Evolutionary conservation across 2,329 filamentous ascomycete genomes (phyloP).

Genomic region (Basipetospora chlamydospora): DNA sequence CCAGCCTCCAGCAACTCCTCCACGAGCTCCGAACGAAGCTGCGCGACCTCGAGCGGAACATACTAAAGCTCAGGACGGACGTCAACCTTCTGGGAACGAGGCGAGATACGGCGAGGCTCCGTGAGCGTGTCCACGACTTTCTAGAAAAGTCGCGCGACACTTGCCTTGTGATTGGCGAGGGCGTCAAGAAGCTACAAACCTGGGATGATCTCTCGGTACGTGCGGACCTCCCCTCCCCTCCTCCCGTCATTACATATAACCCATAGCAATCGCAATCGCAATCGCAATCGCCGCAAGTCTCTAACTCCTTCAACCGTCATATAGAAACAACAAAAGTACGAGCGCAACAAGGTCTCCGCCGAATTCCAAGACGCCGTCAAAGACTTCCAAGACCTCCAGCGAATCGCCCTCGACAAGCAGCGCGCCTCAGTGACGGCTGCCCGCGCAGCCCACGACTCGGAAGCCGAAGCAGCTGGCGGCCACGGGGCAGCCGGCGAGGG

Average conservation of each 20-base stretch:
- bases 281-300: neutral
- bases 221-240: constrained; percentile 6
- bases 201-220: constrained; percentile 73
- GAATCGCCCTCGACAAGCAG: constrained; percentile 81
- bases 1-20: constrained; percentile 75
- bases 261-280: neutral
- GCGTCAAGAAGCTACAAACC: constrained; percentile 77
- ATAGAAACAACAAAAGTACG: constrained; percentile 89
- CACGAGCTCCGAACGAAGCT: constrained; percentile 75
- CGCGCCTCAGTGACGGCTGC: constrained; percentile 73
- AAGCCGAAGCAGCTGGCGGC: constrained; percentile 18
- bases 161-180: constrained; percentile 87
- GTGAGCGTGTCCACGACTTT: constrained; percentile 77
- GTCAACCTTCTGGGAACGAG: constrained; percentile 76
- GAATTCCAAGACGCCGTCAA: constrained; percentile 81
- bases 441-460: constrained; percentile 60
- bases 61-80: constrained; percentile 71
- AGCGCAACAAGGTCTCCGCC: constrained; percentile 83
- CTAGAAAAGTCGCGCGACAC: constrained; percentile 74
- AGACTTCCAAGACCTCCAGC: constrained; percentile 88
- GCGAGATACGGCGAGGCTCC: constrained; percentile 78
- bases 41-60: constrained; percentile 78
- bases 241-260: neutral
- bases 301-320: constrained; percentile 6
- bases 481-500: too few species aligned